Evolutionary conservation across 768 basidiomycete genomes (phyloP).

Genomic region (Termitomyces sp.): DNA sequence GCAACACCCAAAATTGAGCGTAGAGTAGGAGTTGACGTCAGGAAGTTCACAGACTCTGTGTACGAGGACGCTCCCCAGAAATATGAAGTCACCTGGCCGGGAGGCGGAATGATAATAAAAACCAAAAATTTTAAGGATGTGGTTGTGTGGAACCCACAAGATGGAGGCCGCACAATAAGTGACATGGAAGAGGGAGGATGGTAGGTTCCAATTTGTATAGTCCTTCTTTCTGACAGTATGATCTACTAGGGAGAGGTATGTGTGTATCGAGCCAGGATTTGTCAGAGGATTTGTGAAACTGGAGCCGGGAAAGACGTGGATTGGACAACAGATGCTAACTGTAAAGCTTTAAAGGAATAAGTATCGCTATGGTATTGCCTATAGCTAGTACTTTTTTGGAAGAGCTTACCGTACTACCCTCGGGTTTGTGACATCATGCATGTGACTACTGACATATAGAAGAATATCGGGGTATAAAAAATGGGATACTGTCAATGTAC

Average conservation of each 20-base stretch:
- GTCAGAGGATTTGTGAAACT: constrained; percentile 69
- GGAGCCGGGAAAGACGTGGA: constrained; percentile 64
- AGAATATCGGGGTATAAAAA: too few species aligned
- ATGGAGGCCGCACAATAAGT: constrained; percentile 63
- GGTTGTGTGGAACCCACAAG: constrained; percentile 94
- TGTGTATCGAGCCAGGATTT: constrained; percentile 90
- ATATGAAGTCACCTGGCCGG: constrained; percentile 59
- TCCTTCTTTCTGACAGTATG: background rate
- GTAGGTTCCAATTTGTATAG: constrained; percentile 33
- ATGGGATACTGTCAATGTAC: too few species aligned
- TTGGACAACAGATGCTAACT: constrained; percentile 68
- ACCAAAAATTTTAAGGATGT: constrained; percentile 64
- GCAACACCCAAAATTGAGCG: constrained; percentile 49
- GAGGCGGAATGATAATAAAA: constrained; percentile 47
- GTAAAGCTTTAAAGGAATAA: constrained; percentile 3
- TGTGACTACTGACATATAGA: too few species aligned
- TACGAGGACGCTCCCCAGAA: constrained; percentile 58
- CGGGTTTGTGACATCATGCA: too few species aligned
- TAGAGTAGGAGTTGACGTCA: constrained; percentile 63
- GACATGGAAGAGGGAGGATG: constrained; percentile 93
- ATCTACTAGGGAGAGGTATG: constrained; percentile 66
- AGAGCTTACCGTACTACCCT: too few species aligned
- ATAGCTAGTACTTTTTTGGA: too few species aligned
- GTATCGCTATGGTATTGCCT: too few species aligned
- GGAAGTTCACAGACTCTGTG: constrained; percentile 64